Base-by-base conservation (phyloP, 257 asterid species). In the Buddleja alternifolia region DNA sequence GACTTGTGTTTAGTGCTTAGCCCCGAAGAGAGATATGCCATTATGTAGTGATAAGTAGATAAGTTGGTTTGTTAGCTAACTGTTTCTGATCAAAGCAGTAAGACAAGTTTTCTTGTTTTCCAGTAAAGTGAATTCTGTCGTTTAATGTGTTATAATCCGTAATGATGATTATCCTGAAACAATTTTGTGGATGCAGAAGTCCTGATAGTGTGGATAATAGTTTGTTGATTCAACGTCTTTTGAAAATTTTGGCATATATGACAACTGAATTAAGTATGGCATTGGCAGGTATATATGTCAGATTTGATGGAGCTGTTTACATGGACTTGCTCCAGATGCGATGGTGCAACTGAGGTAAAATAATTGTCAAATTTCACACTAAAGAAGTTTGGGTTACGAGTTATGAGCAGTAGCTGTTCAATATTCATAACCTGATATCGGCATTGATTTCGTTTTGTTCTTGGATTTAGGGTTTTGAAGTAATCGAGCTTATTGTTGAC, bases 251-350 rank as follows among this genome's bases (percentile, higher is more conserved):
- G 64, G 36, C 65, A 6, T 15, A 34, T 59, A 11, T 29, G 60
- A 37, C n/a, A 10, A 65, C 34, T 29, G 10, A 8, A 36, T 53
- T 4, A 29, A 46, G 15, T 45, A 36, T 77, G 77, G 53, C 53
- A 53, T 37, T 77, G 72, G 80, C 88, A 94, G 99, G 99, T 85
- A 23, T 94, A 94, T 76, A 16, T 91, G 81, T 89, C 98, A 40
- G 99, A 94, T 80, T 80, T 92, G 66, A 81, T 88, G 0, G 89
- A 89, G 79, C 69, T 94, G 78, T 87, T 94, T 80, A 80, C 95
- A 6, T 94, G 99, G 99, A 94, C 99, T 53, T 94, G 99, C 82
- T 73, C 97, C 66, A 85, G 98, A 77, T 94, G 99, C 73, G 78
- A 89, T 81, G 95, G 77, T 67, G 73, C 86, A 60, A 89, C 93